Evolutionary conservation across 1,284 basidiomycete species (phyloP).

Genomic region (Bjerkandera adusta): DNA sequence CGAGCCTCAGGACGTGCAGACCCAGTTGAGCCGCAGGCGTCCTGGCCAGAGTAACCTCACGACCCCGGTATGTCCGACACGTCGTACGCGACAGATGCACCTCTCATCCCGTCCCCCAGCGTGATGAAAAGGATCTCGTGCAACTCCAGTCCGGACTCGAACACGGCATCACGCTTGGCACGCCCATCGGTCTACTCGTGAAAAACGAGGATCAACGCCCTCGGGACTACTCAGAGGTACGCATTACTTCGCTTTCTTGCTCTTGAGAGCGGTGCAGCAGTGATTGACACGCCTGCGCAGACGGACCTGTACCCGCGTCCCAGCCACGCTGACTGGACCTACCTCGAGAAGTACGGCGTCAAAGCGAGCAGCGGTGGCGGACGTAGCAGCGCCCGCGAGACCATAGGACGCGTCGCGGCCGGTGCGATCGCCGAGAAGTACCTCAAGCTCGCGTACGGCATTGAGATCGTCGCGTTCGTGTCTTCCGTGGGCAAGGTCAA

Average conservation of each 20-base stretch:
- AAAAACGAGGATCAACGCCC: constrained; percentile 99
- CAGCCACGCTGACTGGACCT: constrained; percentile 98
- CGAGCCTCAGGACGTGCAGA: constrained; percentile 83
- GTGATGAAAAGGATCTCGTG: constrained; percentile 96
- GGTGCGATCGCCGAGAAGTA: constrained; percentile 99
- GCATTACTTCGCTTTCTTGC: neutral
- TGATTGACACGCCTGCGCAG: constrained; percentile 16
- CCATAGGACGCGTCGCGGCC: constrained; percentile 96
- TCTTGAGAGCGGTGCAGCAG: neutral
- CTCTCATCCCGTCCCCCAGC: constrained; percentile 54
- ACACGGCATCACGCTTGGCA: constrained; percentile 93
- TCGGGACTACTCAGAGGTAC: constrained; percentile 90
- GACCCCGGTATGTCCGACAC: constrained; percentile 71
- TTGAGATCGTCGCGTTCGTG: constrained; percentile 97
- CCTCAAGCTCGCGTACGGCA: constrained; percentile 82
- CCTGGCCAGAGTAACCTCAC: constrained; percentile 98
- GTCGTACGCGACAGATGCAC: neutral
- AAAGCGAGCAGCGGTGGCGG: constrained; percentile 98
- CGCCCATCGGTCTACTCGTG: constrained; percentile 94
- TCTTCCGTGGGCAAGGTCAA: constrained; percentile 94
- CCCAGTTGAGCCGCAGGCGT: constrained; percentile 87
- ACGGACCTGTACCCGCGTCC: constrained; percentile 97
- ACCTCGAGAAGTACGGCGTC: constrained; percentile 96
- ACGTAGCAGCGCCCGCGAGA: constrained; percentile 92
- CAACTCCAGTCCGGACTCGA: constrained; percentile 95